Base-by-base conservation (phyloP, 2,329 filamentous ascomycete species). In the Cryphonectria nitschkei region DNA sequence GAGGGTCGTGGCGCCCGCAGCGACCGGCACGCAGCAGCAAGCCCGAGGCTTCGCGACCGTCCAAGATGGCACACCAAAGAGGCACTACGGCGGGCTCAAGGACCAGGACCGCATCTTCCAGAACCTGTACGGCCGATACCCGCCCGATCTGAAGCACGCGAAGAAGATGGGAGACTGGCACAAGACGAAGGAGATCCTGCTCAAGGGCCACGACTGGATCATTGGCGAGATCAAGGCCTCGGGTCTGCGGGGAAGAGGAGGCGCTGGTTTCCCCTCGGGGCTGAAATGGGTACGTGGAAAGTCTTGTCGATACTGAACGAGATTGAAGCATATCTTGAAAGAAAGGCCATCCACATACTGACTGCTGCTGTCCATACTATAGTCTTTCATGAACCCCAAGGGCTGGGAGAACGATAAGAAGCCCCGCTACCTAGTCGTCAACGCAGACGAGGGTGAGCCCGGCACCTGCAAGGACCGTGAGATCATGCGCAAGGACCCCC, bases 381-480 rank as follows among this genome's bases (percentile, higher is more conserved):
- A 97, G 94, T 98, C 95, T 65, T 99, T 99, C 84, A 99, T 99
- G 96, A 99, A 99, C 88, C 95, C 95, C 87, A 98, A 98, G 85
- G 96, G 94, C 78, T 99, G 96, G 96, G 95, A 99, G 79, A 97
- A 99, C 85, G 96, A 98, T 82, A 92, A 83, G 77, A 97, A 97
- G 84, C 96, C 96, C 75, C 91, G 96, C 79, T 99, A 99, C 80
- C 87, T 99, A 69, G 95, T 99, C 73, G 94, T 99, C 85, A 99
- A 99, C 80, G 96, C 96, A 76, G 96, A 99, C 82, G 96, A 99
- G 86, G 96, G 96, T 79, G 96, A 99, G 84, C 96, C 96, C 41
- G 96, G 96, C 82, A 99, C 96, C 68, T 99, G 96, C 91, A 99
- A 99, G 86, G 96, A 99, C 83, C 92, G 96, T 80, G 96, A 99